Base-by-base conservation (phyloP, 306 rosid genomes). In the Betula pendula region DNA sequence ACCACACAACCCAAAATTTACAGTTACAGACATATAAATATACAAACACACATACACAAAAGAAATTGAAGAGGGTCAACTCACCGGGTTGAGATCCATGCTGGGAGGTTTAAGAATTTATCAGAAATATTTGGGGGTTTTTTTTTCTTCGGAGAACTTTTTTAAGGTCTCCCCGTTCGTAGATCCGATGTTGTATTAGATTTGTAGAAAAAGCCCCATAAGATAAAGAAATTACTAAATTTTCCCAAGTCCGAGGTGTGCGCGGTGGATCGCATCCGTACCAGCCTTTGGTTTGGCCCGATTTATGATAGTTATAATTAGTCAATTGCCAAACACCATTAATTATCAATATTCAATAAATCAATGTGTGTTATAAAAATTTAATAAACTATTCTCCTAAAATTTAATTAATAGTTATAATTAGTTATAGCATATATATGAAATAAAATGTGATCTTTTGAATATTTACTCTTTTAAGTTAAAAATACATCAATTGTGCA, bases 31-130 rank as follows among this genome's bases (percentile, higher is more conserved):
- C 0, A 2, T 10, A 58, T 25, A 31, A 1, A 15, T 16, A 60
- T 6, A 1, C 22, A 33, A 12, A 63, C 0, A 10, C 6, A 19
- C 24, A 9, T 31, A 65, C 47, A 65, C 16, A 38, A 63, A 35
- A 66, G 49, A 38, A 19, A 66, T n/a, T 40, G 44, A 31, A 75
- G 25, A 42, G 3, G 62, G 75, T 66, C 27, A 40, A 83, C 15
- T 74, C n/a, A 83, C 89, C 86, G 74, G 87, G n/a, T 81, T 86
- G 22, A 80, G 87, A 83, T 86, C 89, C 89, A 83, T 52, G n/a
- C 50, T 63, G n/a, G 49, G 70, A 72, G 43, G 49, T 52, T 13
- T 19, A 5, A 22, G 22, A 71, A 49, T 31, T 24, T 69, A 16
- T 70, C 45, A 52, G 44, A 68, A 81, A 53, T 72, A 48, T 49